Evolutionary conservation across 768 basidiomycete genomes (phyloP).

Genomic region (Suillus occidentalis): DNA sequence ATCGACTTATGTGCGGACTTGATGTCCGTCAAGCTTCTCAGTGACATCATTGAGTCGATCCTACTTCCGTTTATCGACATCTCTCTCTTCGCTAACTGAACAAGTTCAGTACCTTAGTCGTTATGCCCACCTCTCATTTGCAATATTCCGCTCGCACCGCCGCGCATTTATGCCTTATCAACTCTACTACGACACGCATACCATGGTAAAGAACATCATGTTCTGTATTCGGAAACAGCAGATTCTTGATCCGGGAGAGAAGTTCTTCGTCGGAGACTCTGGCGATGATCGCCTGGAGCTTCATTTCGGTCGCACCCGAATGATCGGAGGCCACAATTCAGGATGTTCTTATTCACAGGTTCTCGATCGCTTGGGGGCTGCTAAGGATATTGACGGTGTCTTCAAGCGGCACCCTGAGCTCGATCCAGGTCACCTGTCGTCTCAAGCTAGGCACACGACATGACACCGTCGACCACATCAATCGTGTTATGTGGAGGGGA

Average conservation of each 20-base stretch:
- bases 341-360: slow-evolving; percentile 12
- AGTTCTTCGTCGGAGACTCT: slow-evolving; percentile 17
- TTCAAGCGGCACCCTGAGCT: too few species aligned
- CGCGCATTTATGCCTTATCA: slow-evolving; percentile 30
- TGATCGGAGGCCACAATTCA: slow-evolving; percentile 22
- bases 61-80: not conserved
- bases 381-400: too few species aligned
- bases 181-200: slow-evolving; percentile 21
- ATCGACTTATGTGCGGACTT: not conserved
- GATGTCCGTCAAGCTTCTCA: not conserved
- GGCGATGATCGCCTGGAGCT: slow-evolving; percentile 32
- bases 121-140: not conserved
- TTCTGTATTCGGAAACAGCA: slow-evolving; percentile 16
- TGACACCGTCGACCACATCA: slow-evolving; percentile 18
- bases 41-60: not conserved
- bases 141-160: slow-evolving; percentile 10
- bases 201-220: slow-evolving; percentile 28
- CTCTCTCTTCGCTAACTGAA: fast-evolving
- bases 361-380: too few species aligned
- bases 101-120: not conserved
- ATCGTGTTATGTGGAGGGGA: not conserved
- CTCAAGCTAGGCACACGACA: slow-evolving; percentile 12
- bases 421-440: slow-evolving; percentile 17
- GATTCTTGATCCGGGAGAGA: slow-evolving; percentile 10
- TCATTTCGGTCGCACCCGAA: slow-evolving; percentile 25